Base-by-base conservation (phyloP, 345 rosid genomes). In the Salix purpurea region DNA sequence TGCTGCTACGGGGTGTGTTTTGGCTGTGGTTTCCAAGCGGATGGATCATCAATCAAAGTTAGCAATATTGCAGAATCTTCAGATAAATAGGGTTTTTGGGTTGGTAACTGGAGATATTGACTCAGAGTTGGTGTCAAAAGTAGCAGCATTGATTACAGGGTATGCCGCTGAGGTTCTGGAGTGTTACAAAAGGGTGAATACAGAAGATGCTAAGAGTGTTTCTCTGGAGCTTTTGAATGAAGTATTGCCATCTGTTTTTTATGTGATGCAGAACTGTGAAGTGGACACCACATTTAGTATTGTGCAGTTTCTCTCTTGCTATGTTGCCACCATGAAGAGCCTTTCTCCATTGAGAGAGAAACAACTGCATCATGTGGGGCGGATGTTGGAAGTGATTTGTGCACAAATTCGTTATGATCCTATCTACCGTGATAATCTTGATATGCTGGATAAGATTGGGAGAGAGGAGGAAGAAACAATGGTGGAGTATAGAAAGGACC, bases 401-500 rank as follows among this genome's bases (percentile, higher is more conserved):
- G 65, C 85, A 28, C 97, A 91, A 85, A 91, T 95, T 82, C 71
- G 88, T 61, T 93, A 93, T 75, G 91, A 91, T 82, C 93, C 97
- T 71, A 76, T 65, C 54, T 91, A 89, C 69, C 88, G 98, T 73
- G 80, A 81, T 74, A 91, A 89, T 85, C 93, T 96, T 50, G 84
- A 96, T 81, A 64, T 79, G 34, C 71, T 90, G 87, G 98, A 93
- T 85, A 96, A 89, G 86, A 80, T 90, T 78, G 99, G 99, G 73
- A 81, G 80, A 79, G 99, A 93, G 82, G 97, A 96, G 85, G 98
- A 96, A 85, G 96, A 85, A 80, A 87, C 89, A 77, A 93, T 95
- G 99, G 74, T 78, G 21, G 98, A 96, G 76, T 89, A 80, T 69
- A 91, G 98, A 80, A 96, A 93, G 83, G 97, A 96, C 79, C 82